These are phyloP conservation scores for Tolypocladium sp. DNA, from an alignment of 2,329 filamentous ascomycete genomes.

Conservation along the genomic window DNA sequence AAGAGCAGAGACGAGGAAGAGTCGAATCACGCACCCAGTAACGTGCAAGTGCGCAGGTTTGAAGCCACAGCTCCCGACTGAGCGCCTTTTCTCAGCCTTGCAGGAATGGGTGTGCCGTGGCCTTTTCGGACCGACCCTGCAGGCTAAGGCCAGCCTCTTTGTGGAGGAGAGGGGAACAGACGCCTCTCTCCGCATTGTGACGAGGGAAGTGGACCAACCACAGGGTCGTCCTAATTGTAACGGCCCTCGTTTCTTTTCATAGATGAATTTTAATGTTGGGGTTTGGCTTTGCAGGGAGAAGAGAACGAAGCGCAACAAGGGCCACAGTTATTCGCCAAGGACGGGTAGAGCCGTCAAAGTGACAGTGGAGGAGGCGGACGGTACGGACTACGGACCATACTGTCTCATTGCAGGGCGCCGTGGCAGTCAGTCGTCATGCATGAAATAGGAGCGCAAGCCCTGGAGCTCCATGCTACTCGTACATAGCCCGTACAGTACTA, in stretches of 20 bases:
- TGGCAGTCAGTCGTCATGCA: background rate
- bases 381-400: too few relatives aligned
- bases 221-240: background rate
- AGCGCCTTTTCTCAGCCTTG: background rate
- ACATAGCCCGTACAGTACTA: too few relatives aligned
- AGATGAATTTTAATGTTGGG: background rate
- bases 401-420: background rate
- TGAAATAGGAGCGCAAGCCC: background rate
- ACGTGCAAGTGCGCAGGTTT: background rate
- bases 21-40: background rate
- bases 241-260: background rate
- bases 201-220: background rate
- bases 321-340: background rate
- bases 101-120: background rate
- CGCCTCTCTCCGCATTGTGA: background rate
- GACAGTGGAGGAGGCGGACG: background rate
- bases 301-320: background rate
- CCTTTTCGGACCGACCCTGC: conserved; percentile 6
- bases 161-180: background rate
- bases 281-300: background rate
- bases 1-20: background rate
- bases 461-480: background rate
- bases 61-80: too few relatives aligned
- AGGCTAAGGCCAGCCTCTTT: background rate
- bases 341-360: background rate